A percentile compares a stretch with the other conserved stretches of the same genome.
phyloP scores from a whole-genome alignment of 495 filamentous ascomycete genomes.

The Zalerion maritima region DNA sequence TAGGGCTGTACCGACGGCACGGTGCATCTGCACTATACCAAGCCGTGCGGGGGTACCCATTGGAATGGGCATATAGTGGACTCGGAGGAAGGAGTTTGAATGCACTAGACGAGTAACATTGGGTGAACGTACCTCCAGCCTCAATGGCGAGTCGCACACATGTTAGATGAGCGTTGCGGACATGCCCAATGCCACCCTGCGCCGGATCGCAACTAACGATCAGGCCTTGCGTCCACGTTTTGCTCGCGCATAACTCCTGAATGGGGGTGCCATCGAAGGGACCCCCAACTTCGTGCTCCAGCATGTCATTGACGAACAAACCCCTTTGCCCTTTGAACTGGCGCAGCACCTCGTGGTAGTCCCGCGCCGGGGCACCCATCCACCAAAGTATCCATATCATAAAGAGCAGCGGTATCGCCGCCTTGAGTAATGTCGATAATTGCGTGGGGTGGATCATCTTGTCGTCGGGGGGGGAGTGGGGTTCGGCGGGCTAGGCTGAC shows the following conservation, averaged over 20 bases:
- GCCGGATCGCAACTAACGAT: slow-evolving; percentile 18
- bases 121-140: slow-evolving; percentile 23
- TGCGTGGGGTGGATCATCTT: slow-evolving; percentile 10
- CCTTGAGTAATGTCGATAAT: slow-evolving; percentile 8
- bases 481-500: slow-evolving; percentile 2
- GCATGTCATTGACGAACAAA: slow-evolving; percentile 15
- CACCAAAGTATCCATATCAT: slow-evolving; percentile 8
- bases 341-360: slow-evolving; percentile 8
- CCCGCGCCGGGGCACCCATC: slow-evolving; percentile 5
- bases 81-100: too few species aligned
- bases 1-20: too few species aligned
- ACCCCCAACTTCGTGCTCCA: slow-evolving; percentile 18
- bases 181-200: slow-evolving; percentile 13
- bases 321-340: slow-evolving; percentile 12
- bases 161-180: slow-evolving; percentile 23
- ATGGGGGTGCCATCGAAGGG: slow-evolving; percentile 14
- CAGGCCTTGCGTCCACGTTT: slow-evolving; percentile 16
- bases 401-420: slow-evolving; percentile 8
- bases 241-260: slow-evolving; percentile 13
- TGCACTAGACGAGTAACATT: too few species aligned
- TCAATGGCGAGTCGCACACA: slow-evolving; percentile 36
- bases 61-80: too few species aligned
- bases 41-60: too few species aligned
- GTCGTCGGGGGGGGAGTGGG: slow-evolving; percentile 1
- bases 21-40: too few species aligned